Base-by-base conservation (phyloP, 164 flowering plant species). In the Nymphaea thermarum region DNA sequence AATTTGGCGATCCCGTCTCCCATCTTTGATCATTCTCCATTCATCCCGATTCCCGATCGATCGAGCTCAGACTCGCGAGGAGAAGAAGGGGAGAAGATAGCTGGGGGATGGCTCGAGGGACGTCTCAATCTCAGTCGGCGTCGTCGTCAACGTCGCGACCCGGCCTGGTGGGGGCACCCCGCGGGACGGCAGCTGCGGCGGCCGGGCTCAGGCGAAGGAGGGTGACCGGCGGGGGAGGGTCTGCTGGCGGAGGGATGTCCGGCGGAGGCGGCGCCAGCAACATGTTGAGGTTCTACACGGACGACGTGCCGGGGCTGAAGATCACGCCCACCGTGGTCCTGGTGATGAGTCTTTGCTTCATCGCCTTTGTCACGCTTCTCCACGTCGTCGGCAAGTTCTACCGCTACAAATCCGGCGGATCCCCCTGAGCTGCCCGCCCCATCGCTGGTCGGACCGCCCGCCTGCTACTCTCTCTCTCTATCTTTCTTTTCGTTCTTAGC, bases 341-440 rank as follows among this genome's bases (percentile, higher is more conserved):
- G 63, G 87, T 91, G 61, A 86, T 91, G 90, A 91, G 97, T 73
- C 80, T 91, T 74, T 89, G 93, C 84, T 91, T 89, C 90, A 89
- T 91, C 82, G 93, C 85, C 70, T 91, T 89, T 71, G 95, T 91
- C 74, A 86, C 97, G 64, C 91, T 86, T 60, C 95, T 91, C 68
- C 95, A 91, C 74, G 93, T 91, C 72, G 81, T 91, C 81, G 97
- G 95, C 57, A 91, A 91, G 86, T 82, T 91, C 60, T 91, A 91
- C 69, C 95, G 87, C 71, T 74, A 77, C 80, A 77, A 78, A 71
- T 70, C 89, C 57, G 83, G 75, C 14, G 81, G 72, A 10, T 77
- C 76, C 47, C 71, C 82, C 55, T 83, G 82, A 80, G 16, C n/a
- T 17, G 7, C 42, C 17, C 42, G 7, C 42, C 12, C 3, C 17